Base-by-base conservation (phyloP, 1,284 basidiomycete species). In the Rhodotorula glutinis region DNA sequence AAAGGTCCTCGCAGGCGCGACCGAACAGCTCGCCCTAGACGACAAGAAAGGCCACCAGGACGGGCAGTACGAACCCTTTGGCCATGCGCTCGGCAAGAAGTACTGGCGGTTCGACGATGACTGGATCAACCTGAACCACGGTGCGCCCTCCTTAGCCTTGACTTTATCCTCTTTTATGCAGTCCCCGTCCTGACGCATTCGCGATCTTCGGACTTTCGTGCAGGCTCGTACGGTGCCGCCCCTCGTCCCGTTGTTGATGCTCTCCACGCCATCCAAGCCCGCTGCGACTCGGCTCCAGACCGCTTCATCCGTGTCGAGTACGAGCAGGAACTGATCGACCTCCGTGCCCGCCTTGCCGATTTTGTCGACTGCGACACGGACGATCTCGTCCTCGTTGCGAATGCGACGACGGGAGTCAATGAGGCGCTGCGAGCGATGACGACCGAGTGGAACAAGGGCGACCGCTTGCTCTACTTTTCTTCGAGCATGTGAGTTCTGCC, bases 391-490 rank as follows among this genome's bases (percentile, higher is more conserved):
- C 66, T 79, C 43, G 73, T 79, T 8, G 49, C 66, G 40, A 78
- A 78, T 57, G 75, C 78, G 2, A 78, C 79, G 13, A 69, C 68
- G 3, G 78, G 76, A 16, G 73, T 78, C 64, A 78, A 79, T 60
- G 67, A 68, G 5, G 75, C 76, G 0, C 46, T 79, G 21, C 63
- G 76, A 0, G 73, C 72, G 10, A 29, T 79, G 30, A 60, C 66
- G 25, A 62, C 63, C 13, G 67, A 73, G 1, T 78, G 75, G 75
- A 41, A 74, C 49, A 66, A 75, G 44, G 67, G 71, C 10, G 78
- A 79, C 49, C 72, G 67, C 16, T 68, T 79, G 23, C 65, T 78
- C 2, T 69, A 65, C 62, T 63, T 63, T 29, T 57, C 66, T 9
- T 64, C 60, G 4, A 65, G 57, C 25, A 60, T 67, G 68, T 67